These are phyloP conservation scores for Juglanconis oblonga DNA, from an alignment of 2,329 filamentous ascomycete species.

Conservation along the genomic window DNA sequence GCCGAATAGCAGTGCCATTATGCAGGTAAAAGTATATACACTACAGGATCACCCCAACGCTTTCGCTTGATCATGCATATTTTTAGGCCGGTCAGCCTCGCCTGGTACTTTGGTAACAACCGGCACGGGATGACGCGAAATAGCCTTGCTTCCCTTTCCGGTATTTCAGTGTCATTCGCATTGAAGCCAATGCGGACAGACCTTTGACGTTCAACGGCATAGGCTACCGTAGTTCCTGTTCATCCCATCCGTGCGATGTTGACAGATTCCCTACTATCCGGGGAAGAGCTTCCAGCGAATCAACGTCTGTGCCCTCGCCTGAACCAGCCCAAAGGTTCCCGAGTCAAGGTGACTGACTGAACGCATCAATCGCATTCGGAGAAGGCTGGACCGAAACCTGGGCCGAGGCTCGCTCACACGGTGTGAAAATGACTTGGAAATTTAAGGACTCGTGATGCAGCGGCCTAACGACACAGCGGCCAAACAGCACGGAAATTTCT, in stretches of 20 bases:
- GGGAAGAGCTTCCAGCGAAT: neutral
- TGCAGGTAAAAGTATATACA: neutral
- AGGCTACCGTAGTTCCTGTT: neutral
- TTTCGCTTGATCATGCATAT: neutral
- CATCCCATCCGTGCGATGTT: conserved; percentile 3
- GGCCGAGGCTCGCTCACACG: neutral
- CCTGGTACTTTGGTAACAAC: neutral
- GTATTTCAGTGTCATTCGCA: neutral
- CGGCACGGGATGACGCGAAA: neutral
- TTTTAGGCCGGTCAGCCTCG: neutral
- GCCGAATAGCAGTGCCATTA: neutral
- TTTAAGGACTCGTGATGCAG: conserved; percentile 11
- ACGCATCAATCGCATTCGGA: conserved; percentile 1
- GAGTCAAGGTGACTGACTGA: neutral
- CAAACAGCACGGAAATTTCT: neutral
- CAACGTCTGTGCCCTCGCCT: neutral
- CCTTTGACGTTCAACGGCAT: neutral
- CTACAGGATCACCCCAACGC: neutral
- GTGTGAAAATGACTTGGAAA: conserved; percentile 8
- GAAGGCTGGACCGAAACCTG: neutral
- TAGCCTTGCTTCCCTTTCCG: neutral
- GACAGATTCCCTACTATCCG: neutral
- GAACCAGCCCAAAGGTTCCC: neutral
- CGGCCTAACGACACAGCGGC: neutral
- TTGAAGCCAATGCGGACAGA: neutral